Conservation (phyloP, 768 basidiomycete genomes). For the Austroboletus eburneus region DNA sequence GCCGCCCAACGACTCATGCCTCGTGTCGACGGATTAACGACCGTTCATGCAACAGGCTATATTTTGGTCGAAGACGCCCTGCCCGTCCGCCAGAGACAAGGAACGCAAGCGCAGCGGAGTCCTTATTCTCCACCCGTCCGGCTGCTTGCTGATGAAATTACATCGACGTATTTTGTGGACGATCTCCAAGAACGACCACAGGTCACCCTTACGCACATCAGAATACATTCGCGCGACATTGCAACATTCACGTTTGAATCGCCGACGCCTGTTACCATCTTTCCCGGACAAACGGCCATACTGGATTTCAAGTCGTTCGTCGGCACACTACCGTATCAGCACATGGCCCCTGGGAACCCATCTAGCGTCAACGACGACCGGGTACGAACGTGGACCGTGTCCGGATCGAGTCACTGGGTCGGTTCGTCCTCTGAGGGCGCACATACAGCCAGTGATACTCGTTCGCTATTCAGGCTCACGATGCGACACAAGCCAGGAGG, state of each 20-base stretch:
- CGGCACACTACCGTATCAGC: constrained; percentile 45
- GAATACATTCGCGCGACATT: constrained; percentile 43
- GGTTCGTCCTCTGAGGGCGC: background rate
- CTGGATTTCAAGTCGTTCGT: constrained; percentile 52
- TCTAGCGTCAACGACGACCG: constrained; percentile 58
- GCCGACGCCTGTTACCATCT: constrained; percentile 30
- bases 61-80: constrained; percentile 51
- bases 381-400: constrained; percentile 64
- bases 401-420: constrained; percentile 26
- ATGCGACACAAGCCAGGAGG: constrained; percentile 57
- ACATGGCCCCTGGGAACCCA: constrained; percentile 50
- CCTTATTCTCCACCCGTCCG: constrained; percentile 61
- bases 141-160: constrained; percentile 48
- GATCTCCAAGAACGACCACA: constrained; percentile 18
- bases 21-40: constrained; percentile 47
- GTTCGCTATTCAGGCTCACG: constrained; percentile 40
- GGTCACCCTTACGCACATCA: constrained; percentile 34
- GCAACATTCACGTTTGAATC: constrained; percentile 53
- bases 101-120: constrained; percentile 31
- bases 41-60: constrained; percentile 49
- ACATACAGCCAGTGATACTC: background rate
- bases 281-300: constrained; percentile 51
- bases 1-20: constrained; percentile 50
- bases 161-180: constrained; percentile 27
- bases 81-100: constrained; percentile 46